phyloP scores from a whole-genome alignment of 768 basidiomycete genomes.

The Kwoniella sp. region DNA sequence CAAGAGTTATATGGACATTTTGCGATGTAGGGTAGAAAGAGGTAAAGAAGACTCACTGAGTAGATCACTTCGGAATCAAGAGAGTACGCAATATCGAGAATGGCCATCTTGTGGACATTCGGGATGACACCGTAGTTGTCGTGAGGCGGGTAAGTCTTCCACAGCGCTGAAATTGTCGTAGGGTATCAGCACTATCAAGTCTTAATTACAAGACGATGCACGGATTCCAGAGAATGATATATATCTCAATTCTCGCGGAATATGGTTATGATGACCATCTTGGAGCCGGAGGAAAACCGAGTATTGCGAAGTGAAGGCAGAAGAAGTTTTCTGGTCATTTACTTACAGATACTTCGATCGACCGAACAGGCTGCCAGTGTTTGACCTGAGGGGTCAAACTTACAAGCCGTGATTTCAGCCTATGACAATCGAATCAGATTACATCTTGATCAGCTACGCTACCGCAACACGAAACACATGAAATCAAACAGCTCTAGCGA shows the following conservation, averaged over 20 bases:
- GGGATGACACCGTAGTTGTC: conserved; percentile 87
- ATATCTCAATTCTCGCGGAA: too few species aligned
- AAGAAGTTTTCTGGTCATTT: not conserved
- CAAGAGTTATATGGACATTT: too few species aligned
- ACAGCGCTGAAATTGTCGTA: conserved; percentile 64
- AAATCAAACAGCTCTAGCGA: too few species aligned
- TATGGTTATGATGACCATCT: too few species aligned
- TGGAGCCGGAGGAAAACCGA: too few species aligned
- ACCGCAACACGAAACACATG: too few species aligned
- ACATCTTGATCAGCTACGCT: conserved; percentile 1
- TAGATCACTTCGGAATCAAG: conserved; percentile 50
- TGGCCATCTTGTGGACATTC: conserved; percentile 82
- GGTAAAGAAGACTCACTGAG: conserved; percentile 35
- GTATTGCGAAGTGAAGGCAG: too few species aligned
- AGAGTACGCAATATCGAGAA: conserved; percentile 79
- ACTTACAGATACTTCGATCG: conserved; percentile 86
- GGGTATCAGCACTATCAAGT: not conserved
- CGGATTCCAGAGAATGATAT: too few species aligned
- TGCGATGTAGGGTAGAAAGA: too few species aligned
- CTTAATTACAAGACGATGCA: too few species aligned
- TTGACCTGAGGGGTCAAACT: conserved; percentile 92
- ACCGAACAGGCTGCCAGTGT: conserved; percentile 89
- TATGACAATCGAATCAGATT: conserved; percentile 49
- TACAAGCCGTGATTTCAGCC: conserved; percentile 86
- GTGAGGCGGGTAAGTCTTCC: conserved; percentile 89